Conservation (phyloP, 2,329 filamentous ascomycete genomes). For the Alternaria viburni region DNA sequence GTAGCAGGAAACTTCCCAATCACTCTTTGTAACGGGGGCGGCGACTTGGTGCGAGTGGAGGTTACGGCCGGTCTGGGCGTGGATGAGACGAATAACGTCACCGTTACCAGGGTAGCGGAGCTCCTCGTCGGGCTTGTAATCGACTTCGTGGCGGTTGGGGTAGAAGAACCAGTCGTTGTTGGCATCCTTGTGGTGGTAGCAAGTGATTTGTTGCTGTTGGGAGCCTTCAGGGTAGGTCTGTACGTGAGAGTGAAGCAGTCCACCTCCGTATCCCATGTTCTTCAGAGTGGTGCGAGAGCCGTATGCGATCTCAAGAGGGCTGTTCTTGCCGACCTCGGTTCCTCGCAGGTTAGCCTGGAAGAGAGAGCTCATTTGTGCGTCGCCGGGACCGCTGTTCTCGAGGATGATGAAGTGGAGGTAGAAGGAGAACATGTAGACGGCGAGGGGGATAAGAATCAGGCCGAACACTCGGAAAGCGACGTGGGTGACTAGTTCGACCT, state of each 20-base stretch:
- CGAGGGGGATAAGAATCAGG: conserved; percentile 84
- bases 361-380: conserved; percentile 99
- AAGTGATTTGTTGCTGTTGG: conserved; percentile 93
- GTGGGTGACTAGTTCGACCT: conserved; percentile 75
- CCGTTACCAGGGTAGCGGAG: conserved; percentile 78
- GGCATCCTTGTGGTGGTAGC: conserved; percentile 99
- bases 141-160: conserved; percentile 79
- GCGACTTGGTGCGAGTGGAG: conserved; percentile 91
- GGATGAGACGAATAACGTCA: conserved; percentile 82
- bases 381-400: conserved; percentile 90
- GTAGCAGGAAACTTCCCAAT: conserved; percentile 94
- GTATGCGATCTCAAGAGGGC: conserved; percentile 86
- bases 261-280: conserved; percentile 99
- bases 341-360: conserved; percentile 97
- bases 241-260: conserved; percentile 93
- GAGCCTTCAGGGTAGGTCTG: conserved; percentile 97
- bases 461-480: conserved; percentile 80
- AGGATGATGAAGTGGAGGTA: conserved; percentile 93
- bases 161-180: conserved; percentile 99
- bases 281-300: conserved; percentile 93
- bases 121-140: conserved; percentile 73
- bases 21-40: conserved; percentile 85
- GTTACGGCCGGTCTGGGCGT: conserved; percentile 95
- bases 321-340: conserved; percentile 92
- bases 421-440: conserved; percentile 96